Evolutionary conservation across 129 eudicot genomes (phyloP).

Genomic region (Cynara cardunculus): DNA sequence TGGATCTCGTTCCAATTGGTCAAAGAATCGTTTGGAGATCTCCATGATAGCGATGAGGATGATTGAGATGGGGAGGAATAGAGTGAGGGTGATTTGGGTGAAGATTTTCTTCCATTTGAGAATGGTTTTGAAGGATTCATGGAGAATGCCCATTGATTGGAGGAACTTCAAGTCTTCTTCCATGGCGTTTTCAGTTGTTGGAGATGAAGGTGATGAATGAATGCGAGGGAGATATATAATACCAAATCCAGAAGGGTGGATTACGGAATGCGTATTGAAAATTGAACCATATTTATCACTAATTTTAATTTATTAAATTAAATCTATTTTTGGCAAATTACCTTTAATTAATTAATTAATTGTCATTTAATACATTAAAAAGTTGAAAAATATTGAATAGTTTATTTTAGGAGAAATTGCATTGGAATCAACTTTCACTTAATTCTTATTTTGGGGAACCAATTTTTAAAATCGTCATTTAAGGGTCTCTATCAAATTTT

Average conservation of each 20-base stretch:
- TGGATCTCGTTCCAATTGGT: slow-evolving; percentile 2
- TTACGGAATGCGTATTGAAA: neutral
- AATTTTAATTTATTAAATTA: too few species aligned
- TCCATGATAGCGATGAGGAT: slow-evolving; percentile 17
- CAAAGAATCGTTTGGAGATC: neutral
- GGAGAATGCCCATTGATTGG: slow-evolving; percentile 15
- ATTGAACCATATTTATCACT: neutral
- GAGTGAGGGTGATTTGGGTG: slow-evolving; percentile 26
- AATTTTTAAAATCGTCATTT: too few species aligned
- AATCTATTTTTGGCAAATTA: neutral
- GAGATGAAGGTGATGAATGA: neutral
- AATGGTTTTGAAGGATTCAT: slow-evolving; percentile 24
- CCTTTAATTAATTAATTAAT: too few species aligned
- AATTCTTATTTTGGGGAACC: too few species aligned
- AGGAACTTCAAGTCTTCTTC: slow-evolving; percentile 29
- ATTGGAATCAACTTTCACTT: too few species aligned
- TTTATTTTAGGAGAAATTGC: too few species aligned
- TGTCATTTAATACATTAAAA: too few species aligned
- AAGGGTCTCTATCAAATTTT: too few species aligned
- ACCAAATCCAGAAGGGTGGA: neutral
- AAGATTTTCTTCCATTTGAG: slow-evolving; percentile 21
- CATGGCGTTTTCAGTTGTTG: slow-evolving; percentile 14
- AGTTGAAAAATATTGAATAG: too few species aligned
- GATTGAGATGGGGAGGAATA: slow-evolving; percentile 32
- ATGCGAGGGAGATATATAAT: neutral